These are phyloP conservation scores for Paraphoma sp. DNA, from an alignment of 2,329 filamentous ascomycete species.

Conservation along the genomic window DNA sequence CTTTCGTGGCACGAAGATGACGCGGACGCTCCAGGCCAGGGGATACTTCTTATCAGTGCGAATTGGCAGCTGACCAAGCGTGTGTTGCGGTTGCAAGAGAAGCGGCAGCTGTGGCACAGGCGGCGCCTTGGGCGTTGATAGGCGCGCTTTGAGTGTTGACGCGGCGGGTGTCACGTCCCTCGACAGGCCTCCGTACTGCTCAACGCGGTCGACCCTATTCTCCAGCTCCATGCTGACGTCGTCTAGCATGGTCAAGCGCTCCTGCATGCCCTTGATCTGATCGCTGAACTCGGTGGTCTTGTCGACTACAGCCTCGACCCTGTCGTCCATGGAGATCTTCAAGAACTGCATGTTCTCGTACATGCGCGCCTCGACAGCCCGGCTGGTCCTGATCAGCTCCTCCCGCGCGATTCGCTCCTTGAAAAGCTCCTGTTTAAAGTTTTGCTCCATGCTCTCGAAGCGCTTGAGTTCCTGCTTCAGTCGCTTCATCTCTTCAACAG, in stretches of 20 bases:
- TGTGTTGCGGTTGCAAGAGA: constrained; percentile 36
- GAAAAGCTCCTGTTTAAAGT: constrained; percentile 47
- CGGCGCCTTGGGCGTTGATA: constrained; percentile 30
- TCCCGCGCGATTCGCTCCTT: constrained; percentile 42
- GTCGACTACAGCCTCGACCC: constrained; percentile 50
- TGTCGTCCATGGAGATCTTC: constrained; percentile 49
- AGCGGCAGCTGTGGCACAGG: constrained; percentile 37
- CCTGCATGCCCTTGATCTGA: constrained; percentile 45
- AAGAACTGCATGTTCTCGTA: constrained; percentile 48
- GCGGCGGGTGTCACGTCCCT: constrained; percentile 39
- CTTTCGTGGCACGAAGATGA: constrained; percentile 48
- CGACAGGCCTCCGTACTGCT: constrained; percentile 29
- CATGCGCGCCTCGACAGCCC: constrained; percentile 42
- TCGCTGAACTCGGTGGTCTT: constrained; percentile 47
- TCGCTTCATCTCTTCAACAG: constrained; percentile 46
- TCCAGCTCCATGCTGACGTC: constrained; percentile 50
- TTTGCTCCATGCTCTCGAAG: constrained; percentile 42
- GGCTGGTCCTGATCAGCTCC: constrained; percentile 42
- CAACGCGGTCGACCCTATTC: constrained; percentile 45
- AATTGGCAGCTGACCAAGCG: constrained; percentile 43
- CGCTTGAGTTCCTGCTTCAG: constrained; percentile 42
- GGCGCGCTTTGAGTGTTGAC: constrained; percentile 33
- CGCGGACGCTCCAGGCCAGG: constrained; percentile 45
- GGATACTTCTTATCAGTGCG: constrained; percentile 48
- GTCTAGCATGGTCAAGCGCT: constrained; percentile 47